Base-by-base conservation (phyloP, 768 basidiomycete species). In the Boletales sp. region DNA sequence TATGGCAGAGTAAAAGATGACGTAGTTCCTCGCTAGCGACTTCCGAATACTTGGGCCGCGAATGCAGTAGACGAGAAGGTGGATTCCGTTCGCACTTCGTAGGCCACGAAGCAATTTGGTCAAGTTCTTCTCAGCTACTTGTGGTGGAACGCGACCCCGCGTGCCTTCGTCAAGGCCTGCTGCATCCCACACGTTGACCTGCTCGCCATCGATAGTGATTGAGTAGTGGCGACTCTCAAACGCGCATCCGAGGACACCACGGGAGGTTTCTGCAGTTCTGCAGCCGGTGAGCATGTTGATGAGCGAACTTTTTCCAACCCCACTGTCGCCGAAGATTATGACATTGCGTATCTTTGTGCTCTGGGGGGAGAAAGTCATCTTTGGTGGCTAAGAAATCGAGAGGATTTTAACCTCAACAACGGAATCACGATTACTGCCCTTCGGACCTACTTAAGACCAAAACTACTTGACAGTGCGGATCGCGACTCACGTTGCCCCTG, bases 21-120 rank as follows among this genome's bases (percentile, higher is more conserved):
- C 39, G 40, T 70, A 72, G 47, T 69, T 70, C 44, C 53, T 64
- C 24, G 54, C 42, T 43, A 61, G 43, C 15, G 57, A 57, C 41
- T 57, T 65, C 15, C 56, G 63, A 31, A 67, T 52, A 29, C 58
- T 56, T n/a, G 62, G 43, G n/a, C 58, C 68, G 19, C 70, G 69
- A 40, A 71, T 54, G 47, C 69, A 72, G 38, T 69, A 69, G 45
- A 69, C 54, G 8, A 69, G 53, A 6, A 69, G 62, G 40, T 62
- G 58, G 34, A 71, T 46, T 11, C 69, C 69, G 17, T 59, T 66
- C 31, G 58, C 58, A 29, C 32, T 29, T 34, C 52, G 59, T 29
- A 75, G 59, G 2, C 54, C 63, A 14, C 51, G 61, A 39, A 76
- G 59, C 12, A 78, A 45, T 36, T 61, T 54, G 38, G 56, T 41